Conservation (phyloP, 768 basidiomycete species). For the Nidularia pulvinata region DNA sequence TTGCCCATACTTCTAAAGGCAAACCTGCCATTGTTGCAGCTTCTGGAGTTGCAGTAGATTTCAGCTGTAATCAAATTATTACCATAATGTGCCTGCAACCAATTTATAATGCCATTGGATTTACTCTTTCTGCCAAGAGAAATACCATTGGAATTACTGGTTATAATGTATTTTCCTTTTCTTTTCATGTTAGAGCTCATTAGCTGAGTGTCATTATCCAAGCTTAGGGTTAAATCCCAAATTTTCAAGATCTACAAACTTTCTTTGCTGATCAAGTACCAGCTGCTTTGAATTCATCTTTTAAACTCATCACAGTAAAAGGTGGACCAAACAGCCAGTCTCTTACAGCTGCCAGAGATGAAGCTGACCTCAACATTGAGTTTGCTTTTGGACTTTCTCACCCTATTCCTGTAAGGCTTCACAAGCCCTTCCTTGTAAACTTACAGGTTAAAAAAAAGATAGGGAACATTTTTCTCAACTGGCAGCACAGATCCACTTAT, state of each 20-base stretch:
- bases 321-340: conserved; percentile 50
- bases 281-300: conserved; percentile 37
- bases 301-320: conserved; percentile 44
- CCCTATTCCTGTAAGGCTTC: conserved; percentile 41
- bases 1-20: background rate
- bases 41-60: conserved; percentile 31
- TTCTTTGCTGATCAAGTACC: conserved; percentile 41
- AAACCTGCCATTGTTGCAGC: conserved; percentile 2
- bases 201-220: background rate
- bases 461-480: conserved; percentile 49
- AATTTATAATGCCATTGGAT: conserved; percentile 45
- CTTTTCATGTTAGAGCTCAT: background rate
- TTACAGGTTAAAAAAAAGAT: conserved; percentile 6
- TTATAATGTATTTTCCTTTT: conserved; percentile 18
- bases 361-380: conserved; percentile 60
- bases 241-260: conserved; percentile 35
- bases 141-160: conserved; percentile 47
- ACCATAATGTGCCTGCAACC: conserved; percentile 44
- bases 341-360: conserved; percentile 37
- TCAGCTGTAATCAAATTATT: conserved; percentile 37
- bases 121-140: conserved; percentile 30
- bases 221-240: conserved; percentile 29
- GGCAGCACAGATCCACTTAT: conserved; percentile 50
- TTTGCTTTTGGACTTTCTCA: conserved; percentile 52
- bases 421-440: background rate